phyloP scores from a whole-genome alignment of 176 grass and related monocot genomes.

The Musa troglodytarum region DNA sequence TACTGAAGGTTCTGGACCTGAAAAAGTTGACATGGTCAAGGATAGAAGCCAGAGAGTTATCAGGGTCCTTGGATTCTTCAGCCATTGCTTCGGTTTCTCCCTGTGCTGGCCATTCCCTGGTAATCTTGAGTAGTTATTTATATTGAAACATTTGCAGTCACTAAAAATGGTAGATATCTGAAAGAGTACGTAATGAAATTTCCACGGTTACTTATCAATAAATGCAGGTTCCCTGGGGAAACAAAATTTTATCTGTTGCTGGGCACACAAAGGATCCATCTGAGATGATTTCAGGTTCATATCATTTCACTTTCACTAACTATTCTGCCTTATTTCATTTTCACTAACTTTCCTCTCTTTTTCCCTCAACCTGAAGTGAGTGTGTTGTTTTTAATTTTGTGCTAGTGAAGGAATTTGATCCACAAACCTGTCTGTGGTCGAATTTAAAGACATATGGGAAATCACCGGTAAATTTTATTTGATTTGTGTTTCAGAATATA shows the following conservation, averaged over 20 bases:
- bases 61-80: conserved; percentile 43
- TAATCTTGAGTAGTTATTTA: conserved; percentile 16
- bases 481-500: neutral
- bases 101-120: conserved; percentile 98
- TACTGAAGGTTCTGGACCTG: conserved; percentile 67
- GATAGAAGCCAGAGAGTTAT: conserved; percentile 74
- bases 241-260: conserved; percentile 81
- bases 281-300: conserved; percentile 78
- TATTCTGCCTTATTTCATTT: neutral
- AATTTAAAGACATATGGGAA: conserved; percentile 82
- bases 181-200: neutral
- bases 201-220: neutral
- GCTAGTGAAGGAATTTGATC: conserved; percentile 99
- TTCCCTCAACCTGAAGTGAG: conserved; percentile 5
- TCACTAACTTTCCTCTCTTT: conserved; percentile 21
- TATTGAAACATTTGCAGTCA: no score
- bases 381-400: conserved; percentile 31
- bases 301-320: neutral
- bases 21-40: conserved; percentile 91
- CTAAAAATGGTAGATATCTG: neutral
- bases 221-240: conserved; percentile 68
- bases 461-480: conserved; percentile 68
- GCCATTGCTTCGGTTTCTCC: conserved; percentile 42
- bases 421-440: conserved; percentile 77
- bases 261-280: conserved; percentile 95